phyloP scores from a whole-genome alignment of 306 rosid genomes.

The Pterocarpus macrocarpus region DNA sequence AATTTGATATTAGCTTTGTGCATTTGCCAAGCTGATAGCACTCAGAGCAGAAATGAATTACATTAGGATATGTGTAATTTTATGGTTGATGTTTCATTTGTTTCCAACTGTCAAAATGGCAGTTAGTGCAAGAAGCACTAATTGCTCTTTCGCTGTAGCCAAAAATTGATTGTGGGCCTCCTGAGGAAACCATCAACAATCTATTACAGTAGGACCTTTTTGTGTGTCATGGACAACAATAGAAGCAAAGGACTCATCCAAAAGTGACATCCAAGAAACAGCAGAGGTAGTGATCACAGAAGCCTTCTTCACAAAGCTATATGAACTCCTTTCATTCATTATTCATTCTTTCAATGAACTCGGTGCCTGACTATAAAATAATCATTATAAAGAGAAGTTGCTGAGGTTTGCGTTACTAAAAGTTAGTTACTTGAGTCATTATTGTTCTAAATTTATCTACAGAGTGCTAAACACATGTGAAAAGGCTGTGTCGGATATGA shows the following conservation, averaged over 20 bases:
- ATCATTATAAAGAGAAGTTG: neutral
- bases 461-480: neutral
- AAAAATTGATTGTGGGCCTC: conserved; percentile 3
- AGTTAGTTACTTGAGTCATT: neutral
- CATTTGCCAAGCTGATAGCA: too few relatives aligned
- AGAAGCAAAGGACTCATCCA: conserved; percentile 34
- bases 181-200: neutral
- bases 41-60: neutral
- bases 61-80: neutral
- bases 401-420: neutral
- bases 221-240: neutral
- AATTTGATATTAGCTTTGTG: too few relatives aligned
- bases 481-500: neutral
- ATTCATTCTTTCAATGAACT: neutral
- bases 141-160: conserved; percentile 13
- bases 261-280: conserved; percentile 1
- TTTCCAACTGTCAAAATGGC: neutral
- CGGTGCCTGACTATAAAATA: too few relatives aligned
- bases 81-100: neutral
- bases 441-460: neutral
- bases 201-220: neutral
- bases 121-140: neutral
- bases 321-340: neutral
- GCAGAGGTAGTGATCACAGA: conserved; percentile 11
- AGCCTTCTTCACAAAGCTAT: conserved; percentile 50